A percentile compares a stretch with the other conserved stretches of the same genome.
phyloP scores from a whole-genome alignment of 2,329 filamentous ascomycete genomes.

The Pseudogymnoascus sp. region DNA sequence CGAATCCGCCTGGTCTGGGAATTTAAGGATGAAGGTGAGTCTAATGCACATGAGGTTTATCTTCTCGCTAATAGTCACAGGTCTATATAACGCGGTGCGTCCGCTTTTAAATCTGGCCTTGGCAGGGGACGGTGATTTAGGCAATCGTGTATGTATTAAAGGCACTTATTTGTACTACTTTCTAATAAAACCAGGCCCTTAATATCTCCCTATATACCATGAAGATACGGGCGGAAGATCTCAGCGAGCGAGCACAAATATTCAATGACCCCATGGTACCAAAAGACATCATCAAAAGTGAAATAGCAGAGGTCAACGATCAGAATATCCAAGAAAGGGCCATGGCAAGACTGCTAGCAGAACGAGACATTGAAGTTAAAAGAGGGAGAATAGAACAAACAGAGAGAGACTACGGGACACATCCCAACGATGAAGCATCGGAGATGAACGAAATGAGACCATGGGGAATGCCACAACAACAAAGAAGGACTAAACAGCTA shows the following conservation, averaged over 20 bases:
- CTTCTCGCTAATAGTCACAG: conserved; percentile 8
- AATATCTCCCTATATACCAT: conserved; percentile 13
- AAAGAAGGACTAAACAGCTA: not conserved
- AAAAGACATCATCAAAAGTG: conserved; percentile 6
- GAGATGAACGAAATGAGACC: too few relatives aligned
- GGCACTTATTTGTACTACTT: not conserved
- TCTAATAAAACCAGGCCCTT: conserved; percentile 13
- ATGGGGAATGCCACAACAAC: too few relatives aligned
- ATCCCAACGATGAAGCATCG: not conserved
- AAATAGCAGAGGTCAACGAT: conserved; percentile 8
- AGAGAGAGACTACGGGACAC: conserved; percentile 7
- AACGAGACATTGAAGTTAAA: conserved; percentile 7
- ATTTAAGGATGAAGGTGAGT: conserved; percentile 12
- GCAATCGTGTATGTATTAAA: conserved; percentile 13
- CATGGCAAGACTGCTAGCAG: conserved; percentile 12
- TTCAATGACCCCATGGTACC: conserved; percentile 10
- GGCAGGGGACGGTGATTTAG: conserved; percentile 12
- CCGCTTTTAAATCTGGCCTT: conserved; percentile 13
- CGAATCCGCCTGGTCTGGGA: conserved; percentile 15
- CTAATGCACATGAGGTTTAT: not conserved
- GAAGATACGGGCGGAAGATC: conserved; percentile 1
- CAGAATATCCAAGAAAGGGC: conserved; percentile 10
- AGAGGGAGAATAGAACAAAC: conserved; percentile 12
- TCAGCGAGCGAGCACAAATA: conserved; percentile 12
- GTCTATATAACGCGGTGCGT: conserved; percentile 13